Percentiles rank a stretch among this genome's conserved stretches.
Evolutionary conservation across 108 stramenopile species (phyloP).

Genomic region (Discostella pseudostelligera): DNA sequence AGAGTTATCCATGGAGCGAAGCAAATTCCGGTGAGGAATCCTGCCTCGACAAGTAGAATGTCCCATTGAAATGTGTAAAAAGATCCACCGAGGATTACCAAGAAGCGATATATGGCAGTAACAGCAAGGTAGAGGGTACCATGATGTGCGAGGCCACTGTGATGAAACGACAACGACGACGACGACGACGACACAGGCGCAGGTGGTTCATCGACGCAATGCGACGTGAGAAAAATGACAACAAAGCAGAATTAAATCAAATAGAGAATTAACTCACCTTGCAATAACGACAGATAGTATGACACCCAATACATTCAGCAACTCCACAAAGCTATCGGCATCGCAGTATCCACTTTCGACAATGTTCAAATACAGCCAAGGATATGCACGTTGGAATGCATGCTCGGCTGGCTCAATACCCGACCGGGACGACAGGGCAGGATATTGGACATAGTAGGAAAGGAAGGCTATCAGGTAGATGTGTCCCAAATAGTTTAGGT

Average conservation of each 20-base stretch:
- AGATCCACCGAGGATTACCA: slow-evolving; percentile 34
- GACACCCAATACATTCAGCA: slow-evolving; percentile 38
- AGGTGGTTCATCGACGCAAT: not conserved
- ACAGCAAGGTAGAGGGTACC: slow-evolving; percentile 30
- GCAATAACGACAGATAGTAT: slow-evolving; percentile 30
- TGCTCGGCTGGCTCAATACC: slow-evolving; percentile 46
- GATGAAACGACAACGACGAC: not conserved
- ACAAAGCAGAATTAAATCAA: not conserved
- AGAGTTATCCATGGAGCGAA: slow-evolving; percentile 48
- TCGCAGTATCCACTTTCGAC: slow-evolving; percentile 26
- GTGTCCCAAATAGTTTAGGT: slow-evolving; percentile 17
- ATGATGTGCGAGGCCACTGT: slow-evolving; percentile 41
- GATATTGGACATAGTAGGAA: slow-evolving; percentile 56
- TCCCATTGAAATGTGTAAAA: slow-evolving; percentile 89
- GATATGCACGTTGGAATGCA: slow-evolving; percentile 16
- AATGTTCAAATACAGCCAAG: slow-evolving; percentile 12
- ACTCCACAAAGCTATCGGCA: slow-evolving; percentile 43
- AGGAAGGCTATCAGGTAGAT: slow-evolving; percentile 52
- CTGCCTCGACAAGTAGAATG: slow-evolving; percentile 63
- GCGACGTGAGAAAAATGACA: not conserved
- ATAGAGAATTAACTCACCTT: slow-evolving; percentile 7
- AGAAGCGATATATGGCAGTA: slow-evolving; percentile 38
- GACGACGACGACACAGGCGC: not conserved
- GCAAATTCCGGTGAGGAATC: slow-evolving; percentile 45
- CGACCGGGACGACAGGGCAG: slow-evolving; percentile 45